Conservation (phyloP, 2,329 filamentous ascomycete species). For the Cryphonectria parasitica region DNA sequence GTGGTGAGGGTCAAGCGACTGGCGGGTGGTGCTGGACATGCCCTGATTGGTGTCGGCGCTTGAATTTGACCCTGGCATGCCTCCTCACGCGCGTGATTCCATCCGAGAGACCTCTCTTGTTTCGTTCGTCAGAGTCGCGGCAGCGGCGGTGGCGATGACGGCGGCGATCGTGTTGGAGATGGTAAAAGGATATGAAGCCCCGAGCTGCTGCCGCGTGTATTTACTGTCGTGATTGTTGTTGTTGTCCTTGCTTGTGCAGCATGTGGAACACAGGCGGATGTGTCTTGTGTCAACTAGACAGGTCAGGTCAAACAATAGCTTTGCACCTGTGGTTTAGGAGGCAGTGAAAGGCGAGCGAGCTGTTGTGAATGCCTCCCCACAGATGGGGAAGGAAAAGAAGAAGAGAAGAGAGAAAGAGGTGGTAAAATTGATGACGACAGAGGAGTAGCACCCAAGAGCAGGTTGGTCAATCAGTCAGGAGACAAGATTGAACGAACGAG, state of each 20-base stretch:
- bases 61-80: slow-evolving; percentile 28
- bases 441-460: neutral
- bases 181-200: neutral
- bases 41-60: slow-evolving; percentile 25
- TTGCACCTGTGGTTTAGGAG: neutral
- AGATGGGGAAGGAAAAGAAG: neutral
- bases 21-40: slow-evolving; percentile 22
- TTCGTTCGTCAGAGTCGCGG: neutral
- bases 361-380: neutral
- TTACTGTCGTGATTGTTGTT: neutral
- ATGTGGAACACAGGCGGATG: neutral
- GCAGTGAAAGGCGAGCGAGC: neutral
- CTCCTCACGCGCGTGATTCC: slow-evolving; percentile 30
- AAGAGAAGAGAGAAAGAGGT: neutral
- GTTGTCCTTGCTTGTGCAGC: neutral
- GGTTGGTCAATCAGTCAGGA: neutral
- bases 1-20: slow-evolving; percentile 10
- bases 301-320: neutral
- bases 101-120: slow-evolving; percentile 3
- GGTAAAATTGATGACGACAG: neutral
- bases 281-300: neutral
- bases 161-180: neutral
- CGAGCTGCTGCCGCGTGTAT: neutral
- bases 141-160: neutral
- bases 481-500: neutral